Evolutionary conservation across 768 basidiomycete genomes (phyloP).

Genomic region (Naganishia kalamii): DNA sequence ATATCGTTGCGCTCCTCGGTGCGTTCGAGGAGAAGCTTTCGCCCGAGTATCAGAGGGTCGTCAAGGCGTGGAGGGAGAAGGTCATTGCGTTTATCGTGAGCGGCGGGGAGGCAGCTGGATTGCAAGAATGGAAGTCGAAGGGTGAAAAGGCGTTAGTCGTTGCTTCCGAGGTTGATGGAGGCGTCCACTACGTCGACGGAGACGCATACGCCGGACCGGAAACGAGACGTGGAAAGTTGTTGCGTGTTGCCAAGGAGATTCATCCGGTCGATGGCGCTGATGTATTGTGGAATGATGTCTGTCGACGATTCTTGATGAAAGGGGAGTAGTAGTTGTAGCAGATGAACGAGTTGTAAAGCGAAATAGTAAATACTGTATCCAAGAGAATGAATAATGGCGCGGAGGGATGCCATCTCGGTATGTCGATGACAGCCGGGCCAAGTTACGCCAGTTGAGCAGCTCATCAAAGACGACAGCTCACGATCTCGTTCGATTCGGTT

Average conservation of each 20-base stretch:
- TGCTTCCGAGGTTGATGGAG: background rate
- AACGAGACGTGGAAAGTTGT: constrained; percentile 5
- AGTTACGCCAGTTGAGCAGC: too few relatives aligned
- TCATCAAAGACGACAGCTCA: too few relatives aligned
- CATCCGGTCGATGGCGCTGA: background rate
- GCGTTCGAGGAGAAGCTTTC: constrained; percentile 1
- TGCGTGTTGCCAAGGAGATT: background rate
- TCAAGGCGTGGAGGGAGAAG: background rate
- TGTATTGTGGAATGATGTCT: constrained; percentile 17
- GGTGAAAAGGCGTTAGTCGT: constrained; percentile 3
- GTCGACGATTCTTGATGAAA: constrained; percentile 18
- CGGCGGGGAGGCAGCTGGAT: background rate
- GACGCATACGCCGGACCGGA: background rate
- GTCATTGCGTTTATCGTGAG: background rate
- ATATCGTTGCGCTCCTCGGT: constrained; percentile 13
- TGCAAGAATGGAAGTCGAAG: background rate
- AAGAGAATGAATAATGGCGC: too few relatives aligned
- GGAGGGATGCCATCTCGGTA: too few relatives aligned
- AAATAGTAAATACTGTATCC: too few relatives aligned
- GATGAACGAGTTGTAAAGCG: too few relatives aligned
- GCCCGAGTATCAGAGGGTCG: background rate
- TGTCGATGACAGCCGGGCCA: too few relatives aligned
- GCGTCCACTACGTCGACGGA: background rate
- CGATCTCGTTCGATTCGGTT: too few relatives aligned
- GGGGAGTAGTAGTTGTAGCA: constrained; percentile 4